Percentiles rank a stretch among this genome's conserved stretches.
These are phyloP conservation scores for Eucalyptus pauciflora DNA, from an alignment of 345 rosid species.

Conservation along the genomic window DNA sequence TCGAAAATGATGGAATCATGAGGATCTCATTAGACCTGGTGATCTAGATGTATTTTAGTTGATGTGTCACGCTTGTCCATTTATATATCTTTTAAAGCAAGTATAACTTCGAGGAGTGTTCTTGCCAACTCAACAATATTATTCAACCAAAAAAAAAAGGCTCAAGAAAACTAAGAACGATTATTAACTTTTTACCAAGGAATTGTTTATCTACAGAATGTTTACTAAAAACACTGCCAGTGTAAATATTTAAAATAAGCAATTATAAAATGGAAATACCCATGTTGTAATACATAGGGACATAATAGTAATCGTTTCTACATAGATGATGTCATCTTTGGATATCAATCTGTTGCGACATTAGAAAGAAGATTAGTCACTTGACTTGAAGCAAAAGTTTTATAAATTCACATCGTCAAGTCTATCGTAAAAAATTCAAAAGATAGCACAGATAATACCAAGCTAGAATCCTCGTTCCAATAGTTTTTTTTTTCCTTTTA, in stretches of 20 bases:
- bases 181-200: background rate
- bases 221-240: background rate
- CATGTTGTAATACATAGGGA: background rate
- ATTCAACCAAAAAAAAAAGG: no score
- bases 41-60: background rate
- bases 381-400: background rate
- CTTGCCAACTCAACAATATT: background rate
- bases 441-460: background rate
- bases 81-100: background rate
- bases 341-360: background rate
- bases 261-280: background rate
- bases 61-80: background rate
- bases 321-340: background rate
- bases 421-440: background rate
- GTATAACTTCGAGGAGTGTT: background rate
- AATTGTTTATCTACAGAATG: background rate
- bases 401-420: background rate
- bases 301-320: background rate
- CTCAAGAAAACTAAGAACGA: background rate
- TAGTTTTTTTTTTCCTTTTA: background rate
- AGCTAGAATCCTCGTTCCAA: background rate
- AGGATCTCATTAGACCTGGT: background rate
- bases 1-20: background rate
- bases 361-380: background rate
- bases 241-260: background rate